A percentile compares a stretch with the other conserved stretches of the same genome.
Conservation (phyloP, 2,329 filamentous ascomycete species). For the Piedraia hortae region DNA sequence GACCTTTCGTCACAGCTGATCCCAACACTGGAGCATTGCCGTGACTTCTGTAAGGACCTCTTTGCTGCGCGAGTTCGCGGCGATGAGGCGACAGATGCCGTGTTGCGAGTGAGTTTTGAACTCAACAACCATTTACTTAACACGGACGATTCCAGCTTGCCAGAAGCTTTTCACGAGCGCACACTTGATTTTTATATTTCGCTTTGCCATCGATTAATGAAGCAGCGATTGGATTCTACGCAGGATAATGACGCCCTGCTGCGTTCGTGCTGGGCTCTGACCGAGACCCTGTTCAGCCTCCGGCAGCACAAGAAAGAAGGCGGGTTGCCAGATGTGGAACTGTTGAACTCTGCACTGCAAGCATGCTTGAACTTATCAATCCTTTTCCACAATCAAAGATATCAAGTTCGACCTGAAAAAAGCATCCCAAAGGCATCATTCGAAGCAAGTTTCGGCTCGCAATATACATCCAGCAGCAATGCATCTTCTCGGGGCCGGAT, state of each 20-base stretch:
- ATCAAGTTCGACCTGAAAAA: constrained; percentile 59
- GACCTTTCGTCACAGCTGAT: constrained; percentile 38
- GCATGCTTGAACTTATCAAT: constrained; percentile 89
- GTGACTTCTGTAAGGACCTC: constrained; percentile 72
- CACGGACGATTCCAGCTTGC: constrained; percentile 59
- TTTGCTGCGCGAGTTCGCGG: constrained; percentile 62
- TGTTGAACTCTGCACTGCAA: constrained; percentile 66
- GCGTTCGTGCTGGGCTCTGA: constrained; percentile 65
- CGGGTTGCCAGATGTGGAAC: constrained; percentile 48
- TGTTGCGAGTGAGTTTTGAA: constrained; percentile 78
- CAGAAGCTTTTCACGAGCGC: constrained; percentile 63
- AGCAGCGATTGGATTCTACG: constrained; percentile 51
- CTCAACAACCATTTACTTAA: constrained; percentile 89
- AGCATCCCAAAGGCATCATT: constrained; percentile 51
- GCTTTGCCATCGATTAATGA: constrained; percentile 85
- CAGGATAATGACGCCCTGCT: constrained; percentile 66
- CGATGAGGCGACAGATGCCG: constrained; percentile 58
- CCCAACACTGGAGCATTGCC: constrained; percentile 59
- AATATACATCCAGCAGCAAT: constrained; percentile 1
- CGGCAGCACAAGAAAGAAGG: constrained; percentile 56
- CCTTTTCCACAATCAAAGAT: constrained; percentile 79
- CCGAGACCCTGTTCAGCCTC: constrained; percentile 79
- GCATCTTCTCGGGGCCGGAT: constrained; percentile 1
- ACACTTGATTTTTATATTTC: constrained; percentile 90
- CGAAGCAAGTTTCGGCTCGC: constrained; percentile 4